These are phyloP conservation scores for Novymonas esmeraldas DNA, from an alignment of 208 protist genomes.

Conservation along the genomic window DNA sequence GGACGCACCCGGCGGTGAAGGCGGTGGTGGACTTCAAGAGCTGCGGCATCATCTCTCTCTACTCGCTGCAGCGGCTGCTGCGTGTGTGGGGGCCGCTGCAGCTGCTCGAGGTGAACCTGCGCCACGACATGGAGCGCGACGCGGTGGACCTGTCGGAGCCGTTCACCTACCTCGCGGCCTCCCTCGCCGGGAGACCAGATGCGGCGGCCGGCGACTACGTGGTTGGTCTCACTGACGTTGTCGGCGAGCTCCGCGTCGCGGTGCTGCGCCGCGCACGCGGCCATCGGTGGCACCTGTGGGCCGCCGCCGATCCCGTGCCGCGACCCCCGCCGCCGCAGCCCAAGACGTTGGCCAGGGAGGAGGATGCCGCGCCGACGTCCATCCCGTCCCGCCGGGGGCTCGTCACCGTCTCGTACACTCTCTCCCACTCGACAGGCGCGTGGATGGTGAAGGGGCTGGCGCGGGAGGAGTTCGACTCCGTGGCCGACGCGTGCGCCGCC, in stretches of 20 bases:
- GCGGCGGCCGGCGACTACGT: conserved; percentile 79
- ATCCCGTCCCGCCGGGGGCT: conserved; percentile 11
- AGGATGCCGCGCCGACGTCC: not conserved
- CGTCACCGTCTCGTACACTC: conserved; percentile 44
- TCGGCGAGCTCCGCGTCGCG: conserved; percentile 64
- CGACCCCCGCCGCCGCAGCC: not conserved
- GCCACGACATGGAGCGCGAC: conserved; percentile 54
- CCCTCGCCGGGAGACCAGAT: conserved; percentile 49
- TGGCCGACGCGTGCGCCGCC: conserved; percentile 64
- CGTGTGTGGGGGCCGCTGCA: conserved; percentile 84
- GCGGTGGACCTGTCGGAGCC: conserved; percentile 59
- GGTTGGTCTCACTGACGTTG: conserved; percentile 52
- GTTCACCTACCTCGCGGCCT: conserved; percentile 50
- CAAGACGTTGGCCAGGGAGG: not conserved
- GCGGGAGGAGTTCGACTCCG: conserved; percentile 67
- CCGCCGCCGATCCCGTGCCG: conserved; percentile 3
- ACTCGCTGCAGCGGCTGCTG: conserved; percentile 73
- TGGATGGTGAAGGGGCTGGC: conserved; percentile 77
- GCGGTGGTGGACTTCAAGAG: conserved; percentile 66
- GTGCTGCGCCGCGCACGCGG: conserved; percentile 37
- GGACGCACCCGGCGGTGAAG: conserved; percentile 53
- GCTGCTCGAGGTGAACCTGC: conserved; percentile 74
- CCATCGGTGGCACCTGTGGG: conserved; percentile 17
- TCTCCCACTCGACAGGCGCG: conserved; percentile 72
- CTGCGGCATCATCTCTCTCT: conserved; percentile 82